Percentiles rank a stretch among this genome's conserved stretches.
Conservation (phyloP, 805 yeast species). For the Jamesozyma hellenica region DNA sequence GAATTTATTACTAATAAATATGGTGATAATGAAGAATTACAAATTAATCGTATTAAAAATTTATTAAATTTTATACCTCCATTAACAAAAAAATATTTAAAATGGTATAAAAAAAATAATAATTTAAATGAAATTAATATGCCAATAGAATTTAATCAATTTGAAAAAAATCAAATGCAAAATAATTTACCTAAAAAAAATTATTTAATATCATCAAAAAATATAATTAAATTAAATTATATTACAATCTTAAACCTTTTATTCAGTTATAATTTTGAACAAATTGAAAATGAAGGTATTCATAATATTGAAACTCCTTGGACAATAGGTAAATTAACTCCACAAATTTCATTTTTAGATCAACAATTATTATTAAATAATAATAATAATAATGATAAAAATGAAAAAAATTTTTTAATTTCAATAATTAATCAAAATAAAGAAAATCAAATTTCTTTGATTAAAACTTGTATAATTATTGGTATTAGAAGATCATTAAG, state of each 20-base stretch:
- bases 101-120: conserved; percentile 38
- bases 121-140: conserved; percentile 24
- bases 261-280: conserved; percentile 67
- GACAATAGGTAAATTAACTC: conserved; percentile 81
- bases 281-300: conserved; percentile 60
- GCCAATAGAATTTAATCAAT: conserved; percentile 44
- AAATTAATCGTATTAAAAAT: conserved; percentile 32
- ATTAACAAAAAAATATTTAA: conserved; percentile 32
- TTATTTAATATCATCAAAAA: conserved; percentile 36
- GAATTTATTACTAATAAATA: conserved; percentile 58
- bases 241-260: conserved; percentile 55
- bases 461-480: conserved; percentile 49
- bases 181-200: conserved; percentile 52
- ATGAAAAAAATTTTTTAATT: neutral
- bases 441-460: conserved; percentile 12
- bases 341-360: conserved; percentile 70
- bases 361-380: conserved; percentile 36
- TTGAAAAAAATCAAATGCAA: conserved; percentile 58
- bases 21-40: conserved; percentile 45
- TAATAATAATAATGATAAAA: neutral
- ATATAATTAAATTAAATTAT: conserved; percentile 47
- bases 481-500: conserved; percentile 63
- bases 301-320: conserved; percentile 83
- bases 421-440: conserved; percentile 3
- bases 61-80: conserved; percentile 48